Evolutionary conservation across 768 basidiomycete genomes (phyloP), one percentile per base, ranked within the genome.

Genomic region (Pulveroboletus sp.): DNA sequence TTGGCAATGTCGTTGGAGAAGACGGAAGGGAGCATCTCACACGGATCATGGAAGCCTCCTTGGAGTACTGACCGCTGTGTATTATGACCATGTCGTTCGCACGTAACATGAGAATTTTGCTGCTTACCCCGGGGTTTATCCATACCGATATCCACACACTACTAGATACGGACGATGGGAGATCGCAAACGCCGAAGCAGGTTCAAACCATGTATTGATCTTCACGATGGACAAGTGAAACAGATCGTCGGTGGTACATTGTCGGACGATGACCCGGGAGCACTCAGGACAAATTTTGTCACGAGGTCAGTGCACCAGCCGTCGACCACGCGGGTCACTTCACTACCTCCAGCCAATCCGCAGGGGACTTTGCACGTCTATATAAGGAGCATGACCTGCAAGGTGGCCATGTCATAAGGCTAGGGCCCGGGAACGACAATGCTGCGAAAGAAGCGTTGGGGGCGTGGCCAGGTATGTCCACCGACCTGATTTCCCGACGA

Each of bases 201-300:
- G 41, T 95, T 96, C 73, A 77, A 86, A 48, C 96, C 96, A 17
- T 99, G 96, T 66, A 97, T 99, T 60, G 96, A 99, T 69, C 79
- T 99, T 14, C 96, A 99, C 70, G 79, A 85, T 51, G 96, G 96
- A 6, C 77, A 92, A 60, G 96, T 99, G 50, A 98, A 98, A 71
- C 96, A 99, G 71, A 97, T 99, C 47, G 90, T 99, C 13, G 96
- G 96, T 36, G 92, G 94, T 4, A 94, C 93, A 5, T 77, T 99
- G 26, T 89, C 87, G 17, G 86, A 91, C 43, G 58, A 68, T 20
- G 64, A 78, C 29, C 80, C 86, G 7, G 70, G 75, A 20, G 65
- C 63, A 34, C 75, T 96, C 56, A 80, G 79, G 67, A 94, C 91
- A 19, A 98, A 99, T 67, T 98, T 94, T 62, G 82, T 96, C 36